Evolutionary conservation across 306 rosid species (phyloP).

Genomic region (Clitoria ternatea): DNA sequence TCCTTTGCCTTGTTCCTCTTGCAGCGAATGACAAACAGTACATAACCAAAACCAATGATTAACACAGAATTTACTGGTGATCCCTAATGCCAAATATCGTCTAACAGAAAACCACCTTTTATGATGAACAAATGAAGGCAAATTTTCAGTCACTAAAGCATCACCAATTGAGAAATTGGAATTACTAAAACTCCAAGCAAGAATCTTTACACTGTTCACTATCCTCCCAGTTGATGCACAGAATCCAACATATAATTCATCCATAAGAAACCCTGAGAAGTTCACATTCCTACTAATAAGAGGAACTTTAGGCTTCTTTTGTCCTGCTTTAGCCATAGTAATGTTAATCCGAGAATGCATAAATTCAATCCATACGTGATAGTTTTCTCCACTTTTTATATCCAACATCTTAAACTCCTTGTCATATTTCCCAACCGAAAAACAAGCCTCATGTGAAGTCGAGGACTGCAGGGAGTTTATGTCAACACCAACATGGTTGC

Average conservation of each 20-base stretch:
- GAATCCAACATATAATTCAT: conserved; percentile 49
- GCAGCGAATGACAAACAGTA: not conserved
- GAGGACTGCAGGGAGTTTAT: conserved; percentile 43
- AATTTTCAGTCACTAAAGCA: conserved; percentile 40
- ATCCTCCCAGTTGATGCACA: conserved; percentile 37
- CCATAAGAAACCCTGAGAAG: conserved; percentile 44
- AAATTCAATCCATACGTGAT: conserved; percentile 63
- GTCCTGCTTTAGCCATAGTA: conserved; percentile 46
- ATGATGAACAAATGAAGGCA: conserved; percentile 52
- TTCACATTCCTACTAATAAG: conserved; percentile 42
- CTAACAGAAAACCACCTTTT: conserved; percentile 28
- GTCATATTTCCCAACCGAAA: conserved; percentile 39
- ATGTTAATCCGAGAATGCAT: conserved; percentile 35
- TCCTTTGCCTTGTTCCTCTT: conserved; percentile 19
- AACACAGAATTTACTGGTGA: conserved; percentile 24
- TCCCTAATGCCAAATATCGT: conserved; percentile 19
- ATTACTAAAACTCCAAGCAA: conserved; percentile 62
- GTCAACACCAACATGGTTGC: conserved; percentile 50
- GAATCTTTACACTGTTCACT: conserved; percentile 40
- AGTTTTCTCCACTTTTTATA: conserved; percentile 41
- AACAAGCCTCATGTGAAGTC: conserved; percentile 40
- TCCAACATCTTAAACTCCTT: conserved; percentile 32
- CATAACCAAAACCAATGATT: conserved; percentile 23
- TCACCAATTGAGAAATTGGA: conserved; percentile 54
- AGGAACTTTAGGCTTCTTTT: conserved; percentile 41